These are phyloP conservation scores for Euphorbia schlechtendalii DNA, from an alignment of 441 rosid species.

Conservation along the genomic window DNA sequence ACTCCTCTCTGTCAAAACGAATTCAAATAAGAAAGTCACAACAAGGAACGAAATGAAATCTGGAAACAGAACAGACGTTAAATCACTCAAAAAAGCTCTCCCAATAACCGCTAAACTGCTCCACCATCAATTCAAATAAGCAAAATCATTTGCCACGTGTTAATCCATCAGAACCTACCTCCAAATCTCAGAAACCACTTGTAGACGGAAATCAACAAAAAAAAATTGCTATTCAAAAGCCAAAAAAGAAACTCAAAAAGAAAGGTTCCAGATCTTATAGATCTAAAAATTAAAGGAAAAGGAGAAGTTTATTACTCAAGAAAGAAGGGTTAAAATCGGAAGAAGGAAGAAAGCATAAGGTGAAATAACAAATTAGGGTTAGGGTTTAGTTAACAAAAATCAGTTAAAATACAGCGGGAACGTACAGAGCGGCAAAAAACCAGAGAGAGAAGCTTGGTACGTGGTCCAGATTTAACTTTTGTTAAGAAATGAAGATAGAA, in stretches of 20 bases:
- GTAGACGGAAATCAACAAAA: constrained; percentile 4
- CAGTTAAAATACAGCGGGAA: constrained; percentile 43
- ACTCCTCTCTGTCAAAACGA: neutral
- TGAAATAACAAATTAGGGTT: constrained; percentile 24
- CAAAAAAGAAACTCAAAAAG: neutral
- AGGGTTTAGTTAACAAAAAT: constrained; percentile 41
- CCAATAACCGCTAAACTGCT: constrained; percentile 23
- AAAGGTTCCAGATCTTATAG: constrained; percentile 11
- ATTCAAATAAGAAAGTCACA: constrained; percentile 3
- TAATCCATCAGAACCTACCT: constrained; percentile 17
- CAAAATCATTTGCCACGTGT: constrained; percentile 1
- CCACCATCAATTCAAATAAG: constrained; percentile 7
- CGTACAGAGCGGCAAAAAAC: constrained; percentile 67
- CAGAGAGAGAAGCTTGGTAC: constrained; percentile 40
- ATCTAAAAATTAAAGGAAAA: constrained; percentile 24
- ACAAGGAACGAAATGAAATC: neutral
- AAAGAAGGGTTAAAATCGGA: neutral
- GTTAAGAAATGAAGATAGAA: constrained; percentile 14
- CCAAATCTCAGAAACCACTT: constrained; percentile 9
- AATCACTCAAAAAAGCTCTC: constrained; percentile 15
- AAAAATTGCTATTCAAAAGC: neutral
- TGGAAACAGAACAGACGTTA: constrained; percentile 5
- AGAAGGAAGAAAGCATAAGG: constrained; percentile 2
- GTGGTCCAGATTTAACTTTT: constrained; percentile 57
- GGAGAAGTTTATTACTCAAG: neutral